Conservation (phyloP, 1,284 basidiomycete species). For the Pseudozyma tsukubaensis region DNA sequence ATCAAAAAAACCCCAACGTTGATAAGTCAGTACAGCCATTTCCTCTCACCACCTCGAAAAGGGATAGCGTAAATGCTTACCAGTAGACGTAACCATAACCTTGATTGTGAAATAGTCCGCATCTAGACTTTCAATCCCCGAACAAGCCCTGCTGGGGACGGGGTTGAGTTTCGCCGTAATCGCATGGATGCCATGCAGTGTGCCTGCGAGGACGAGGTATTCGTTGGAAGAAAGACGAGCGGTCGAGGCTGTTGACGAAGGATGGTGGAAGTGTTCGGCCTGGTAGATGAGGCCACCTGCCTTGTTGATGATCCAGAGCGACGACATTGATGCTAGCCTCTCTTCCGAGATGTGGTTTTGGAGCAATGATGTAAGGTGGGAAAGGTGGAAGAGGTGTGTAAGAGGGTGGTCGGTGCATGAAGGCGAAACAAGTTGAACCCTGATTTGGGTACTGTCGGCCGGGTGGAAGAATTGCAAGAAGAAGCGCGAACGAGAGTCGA, state of each 20-base stretch:
- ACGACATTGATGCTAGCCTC: slow-evolving; percentile 48
- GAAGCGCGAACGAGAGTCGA: neutral
- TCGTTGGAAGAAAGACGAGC: slow-evolving; percentile 84
- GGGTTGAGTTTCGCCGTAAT: slow-evolving; percentile 94
- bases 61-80: slow-evolving; percentile 71
- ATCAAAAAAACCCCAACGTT: no score
- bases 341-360: neutral
- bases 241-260: slow-evolving; percentile 33
- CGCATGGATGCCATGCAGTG: slow-evolving; percentile 96
- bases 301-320: slow-evolving; percentile 96
- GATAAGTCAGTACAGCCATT: neutral
- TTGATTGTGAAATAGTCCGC: slow-evolving; percentile 92
- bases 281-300: slow-evolving; percentile 97
- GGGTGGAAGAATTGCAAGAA: slow-evolving; percentile 33
- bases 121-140: slow-evolving; percentile 92
- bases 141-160: slow-evolving; percentile 71
- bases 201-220: slow-evolving; percentile 94
- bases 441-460: slow-evolving; percentile 19
- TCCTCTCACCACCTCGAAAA: neutral
- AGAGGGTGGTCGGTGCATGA: slow-evolving; percentile 6
- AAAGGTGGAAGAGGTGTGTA: neutral
- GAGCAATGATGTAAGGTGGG: neutral
- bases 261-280: slow-evolving; percentile 76
- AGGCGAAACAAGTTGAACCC: slow-evolving; percentile 15
- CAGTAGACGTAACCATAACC: slow-evolving; percentile 89